Percentiles rank a stretch among this genome's conserved stretches.
Evolutionary conservation across 768 basidiomycete species (phyloP).

Genomic region (Coprinopsis sp.): DNA sequence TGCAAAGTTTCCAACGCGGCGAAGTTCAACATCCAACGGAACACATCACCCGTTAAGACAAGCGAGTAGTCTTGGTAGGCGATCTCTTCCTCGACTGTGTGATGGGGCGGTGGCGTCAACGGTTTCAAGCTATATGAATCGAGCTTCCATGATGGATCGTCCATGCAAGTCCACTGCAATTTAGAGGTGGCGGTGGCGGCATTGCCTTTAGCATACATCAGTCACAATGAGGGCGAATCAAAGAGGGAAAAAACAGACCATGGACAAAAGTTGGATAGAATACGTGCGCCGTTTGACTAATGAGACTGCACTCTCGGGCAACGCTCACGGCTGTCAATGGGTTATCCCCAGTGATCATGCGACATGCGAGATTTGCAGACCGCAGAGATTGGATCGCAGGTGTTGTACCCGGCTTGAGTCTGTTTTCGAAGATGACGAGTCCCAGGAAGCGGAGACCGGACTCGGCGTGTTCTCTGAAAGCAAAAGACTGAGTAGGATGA

Average conservation of each 20-base stretch:
- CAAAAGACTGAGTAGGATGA: constrained; percentile 6
- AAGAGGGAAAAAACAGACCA: constrained; percentile 39
- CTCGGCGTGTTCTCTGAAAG: constrained; percentile 88
- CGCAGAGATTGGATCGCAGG: constrained; percentile 88
- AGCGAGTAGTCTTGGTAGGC: constrained; percentile 86
- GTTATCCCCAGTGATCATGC: constrained; percentile 99
- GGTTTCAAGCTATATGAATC: constrained; percentile 89
- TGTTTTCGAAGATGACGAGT: constrained; percentile 96
- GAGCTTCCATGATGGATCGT: constrained; percentile 78
- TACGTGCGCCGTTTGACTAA: constrained; percentile 84
- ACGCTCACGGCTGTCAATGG: constrained; percentile 95
- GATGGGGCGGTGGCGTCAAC: constrained; percentile 60
- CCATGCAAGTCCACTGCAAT: constrained; percentile 89
- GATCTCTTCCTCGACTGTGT: constrained; percentile 61
- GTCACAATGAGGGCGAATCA: constrained; percentile 4
- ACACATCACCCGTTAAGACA: constrained; percentile 91
- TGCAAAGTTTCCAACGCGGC: constrained; percentile 92
- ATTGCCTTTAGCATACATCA: constrained; percentile 42
- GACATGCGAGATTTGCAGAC: constrained; percentile 84
- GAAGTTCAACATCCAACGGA: constrained; percentile 97
- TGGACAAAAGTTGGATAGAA: constrained; percentile 77
- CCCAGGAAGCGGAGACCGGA: constrained; percentile 87
- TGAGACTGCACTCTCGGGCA: constrained; percentile 86
- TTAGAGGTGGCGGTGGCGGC: constrained; percentile 48
- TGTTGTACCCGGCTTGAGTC: constrained; percentile 87